Conservation (phyloP, 1,284 basidiomycete genomes). For the Puccinia polysora region DNA sequence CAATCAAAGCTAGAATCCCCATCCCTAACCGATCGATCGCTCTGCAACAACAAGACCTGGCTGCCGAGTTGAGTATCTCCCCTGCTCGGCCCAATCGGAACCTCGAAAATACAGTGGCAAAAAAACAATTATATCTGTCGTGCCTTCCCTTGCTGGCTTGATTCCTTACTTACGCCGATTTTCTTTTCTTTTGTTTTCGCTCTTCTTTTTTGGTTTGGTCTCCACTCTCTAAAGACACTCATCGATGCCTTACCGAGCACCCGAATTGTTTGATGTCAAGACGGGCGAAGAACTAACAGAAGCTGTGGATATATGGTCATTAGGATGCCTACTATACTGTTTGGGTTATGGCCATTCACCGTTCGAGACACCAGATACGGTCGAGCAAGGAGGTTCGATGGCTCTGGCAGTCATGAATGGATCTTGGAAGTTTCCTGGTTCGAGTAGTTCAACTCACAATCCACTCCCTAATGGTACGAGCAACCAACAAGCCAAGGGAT, state of each 20-base stretch:
- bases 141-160: neutral
- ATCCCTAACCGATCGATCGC: conserved; percentile 50
- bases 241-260: conserved; percentile 53
- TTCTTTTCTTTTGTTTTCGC: neutral
- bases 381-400: conserved; percentile 53
- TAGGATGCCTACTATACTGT: conserved; percentile 52
- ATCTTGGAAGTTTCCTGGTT: conserved; percentile 50
- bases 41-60: conserved; percentile 50
- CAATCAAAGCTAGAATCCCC: conserved; percentile 49
- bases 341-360: conserved; percentile 52
- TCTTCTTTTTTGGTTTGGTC: neutral
- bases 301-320: conserved; percentile 53
- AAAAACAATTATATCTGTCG: no score
- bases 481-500: conserved; percentile 22
- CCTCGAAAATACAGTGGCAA: neutral
- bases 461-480: conserved; percentile 11
- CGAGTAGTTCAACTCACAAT: neutral
- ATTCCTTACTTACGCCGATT: neutral
- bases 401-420: conserved; percentile 53
- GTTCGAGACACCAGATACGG: conserved; percentile 52
- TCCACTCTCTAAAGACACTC: conserved; percentile 43
- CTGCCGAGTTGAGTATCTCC: conserved; percentile 40
- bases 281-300: conserved; percentile 51
- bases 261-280: conserved; percentile 53
- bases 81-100: neutral